A percentile compares a stretch with the other conserved stretches of the same genome.
phyloP scores from a whole-genome alignment of 1,139 yeast genomes.

The Yamadazyma membranifaciens region DNA sequence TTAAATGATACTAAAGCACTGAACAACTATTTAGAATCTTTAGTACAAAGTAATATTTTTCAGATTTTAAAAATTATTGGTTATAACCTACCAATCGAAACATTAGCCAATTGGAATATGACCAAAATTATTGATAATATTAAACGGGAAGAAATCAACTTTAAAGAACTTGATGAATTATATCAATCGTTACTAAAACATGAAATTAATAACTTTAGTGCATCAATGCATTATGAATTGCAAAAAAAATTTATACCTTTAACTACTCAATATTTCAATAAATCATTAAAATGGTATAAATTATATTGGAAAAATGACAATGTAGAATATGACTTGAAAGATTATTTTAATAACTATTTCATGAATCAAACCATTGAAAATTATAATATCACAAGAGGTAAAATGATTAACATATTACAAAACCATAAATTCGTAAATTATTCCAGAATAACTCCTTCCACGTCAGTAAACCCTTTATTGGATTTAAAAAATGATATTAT shows the following conservation, averaged over 20 bases:
- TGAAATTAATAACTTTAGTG: slow-evolving; percentile 30
- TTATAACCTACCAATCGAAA: slow-evolving; percentile 23
- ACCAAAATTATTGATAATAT: slow-evolving; percentile 19
- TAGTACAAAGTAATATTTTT: slow-evolving; percentile 36
- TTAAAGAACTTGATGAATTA: slow-evolving; percentile 12
- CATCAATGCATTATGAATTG: slow-evolving; percentile 36
- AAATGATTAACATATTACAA: slow-evolving; percentile 29
- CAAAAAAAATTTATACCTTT: slow-evolving; percentile 35
- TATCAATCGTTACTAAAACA: slow-evolving; percentile 18
- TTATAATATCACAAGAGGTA: slow-evolving; percentile 39
- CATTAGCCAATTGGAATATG: slow-evolving; percentile 25
- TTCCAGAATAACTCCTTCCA: slow-evolving; percentile 9
- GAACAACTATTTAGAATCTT: slow-evolving; percentile 25
- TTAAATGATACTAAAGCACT: slow-evolving; percentile 34
- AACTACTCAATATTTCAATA: slow-evolving; percentile 28
- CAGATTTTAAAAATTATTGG: slow-evolving; percentile 34
- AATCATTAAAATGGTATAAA: slow-evolving; percentile 43
- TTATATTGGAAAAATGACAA: slow-evolving; percentile 45
- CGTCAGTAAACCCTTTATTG: slow-evolving; percentile 30
- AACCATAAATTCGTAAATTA: slow-evolving; percentile 23
- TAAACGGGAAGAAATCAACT: slow-evolving; percentile 12
- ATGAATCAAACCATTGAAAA: slow-evolving; percentile 42
- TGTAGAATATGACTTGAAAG: slow-evolving; percentile 45
- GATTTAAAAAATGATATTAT: slow-evolving; percentile 30
- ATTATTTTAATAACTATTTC: slow-evolving; percentile 33